Conservation (phyloP, 768 basidiomycete genomes). For the Russula griseocarnosa region DNA sequence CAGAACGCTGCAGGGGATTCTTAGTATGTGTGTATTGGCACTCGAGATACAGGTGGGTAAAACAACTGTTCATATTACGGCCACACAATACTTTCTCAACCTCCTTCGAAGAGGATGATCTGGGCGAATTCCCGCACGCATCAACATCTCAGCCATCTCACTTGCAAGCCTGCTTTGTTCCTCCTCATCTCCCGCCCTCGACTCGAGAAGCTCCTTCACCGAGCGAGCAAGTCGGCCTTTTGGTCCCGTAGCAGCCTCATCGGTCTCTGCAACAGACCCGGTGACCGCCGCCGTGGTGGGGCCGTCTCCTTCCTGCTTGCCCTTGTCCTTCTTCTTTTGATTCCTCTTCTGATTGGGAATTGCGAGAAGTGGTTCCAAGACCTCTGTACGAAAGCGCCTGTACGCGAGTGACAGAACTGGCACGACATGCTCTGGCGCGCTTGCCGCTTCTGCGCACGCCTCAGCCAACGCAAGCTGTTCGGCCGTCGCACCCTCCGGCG, state of each 20-base stretch:
- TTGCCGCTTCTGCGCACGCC: conserved; percentile 71
- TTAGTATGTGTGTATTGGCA: conserved; percentile 11
- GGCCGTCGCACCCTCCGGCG: conserved; percentile 46
- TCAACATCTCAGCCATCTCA: conserved; percentile 50
- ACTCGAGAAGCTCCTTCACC: conserved; percentile 60
- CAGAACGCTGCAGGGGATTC: conserved; percentile 14
- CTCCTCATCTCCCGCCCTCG: conserved; percentile 44
- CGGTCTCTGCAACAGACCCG: conserved; percentile 29
- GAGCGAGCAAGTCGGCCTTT: conserved; percentile 68
- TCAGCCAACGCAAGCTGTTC: conserved; percentile 55
- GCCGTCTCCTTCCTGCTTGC: conserved; percentile 41
- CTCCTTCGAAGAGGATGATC: conserved; percentile 68
- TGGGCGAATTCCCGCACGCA: conserved; percentile 51
- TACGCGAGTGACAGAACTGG: conserved; percentile 60
- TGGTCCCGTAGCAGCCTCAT: conserved; percentile 43
- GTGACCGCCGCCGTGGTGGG: conserved; percentile 17
- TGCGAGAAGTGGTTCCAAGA: conserved; percentile 63
- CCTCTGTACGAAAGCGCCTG: conserved; percentile 67
- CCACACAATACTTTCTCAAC: conserved; percentile 51
- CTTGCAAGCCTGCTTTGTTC: conserved; percentile 46
- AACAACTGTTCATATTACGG: neutral
- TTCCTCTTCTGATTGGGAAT: conserved; percentile 55
- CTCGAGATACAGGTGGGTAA: neutral
- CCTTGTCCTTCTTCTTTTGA: conserved; percentile 43
- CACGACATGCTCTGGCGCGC: conserved; percentile 60